Percentiles rank a stretch among this genome's conserved stretches.
Conservation (phyloP, 768 basidiomycete genomes). For the Baorangia bicolor region DNA sequence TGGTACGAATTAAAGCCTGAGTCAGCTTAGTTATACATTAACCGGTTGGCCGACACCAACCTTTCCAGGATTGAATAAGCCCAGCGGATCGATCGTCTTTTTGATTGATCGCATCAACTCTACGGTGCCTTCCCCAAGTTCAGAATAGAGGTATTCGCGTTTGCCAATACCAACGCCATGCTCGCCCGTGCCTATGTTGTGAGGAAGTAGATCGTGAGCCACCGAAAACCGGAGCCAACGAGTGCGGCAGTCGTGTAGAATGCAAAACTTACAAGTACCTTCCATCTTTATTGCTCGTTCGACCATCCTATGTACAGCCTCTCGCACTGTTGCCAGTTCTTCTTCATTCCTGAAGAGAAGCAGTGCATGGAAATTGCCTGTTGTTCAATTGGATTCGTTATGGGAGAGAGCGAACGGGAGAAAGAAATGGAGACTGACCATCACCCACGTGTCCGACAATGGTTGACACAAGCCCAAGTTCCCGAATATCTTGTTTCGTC, state of each 20-base stretch:
- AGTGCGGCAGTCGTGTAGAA: not conserved
- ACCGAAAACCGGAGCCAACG: not conserved
- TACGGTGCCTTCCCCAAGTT: slow-evolving; percentile 82
- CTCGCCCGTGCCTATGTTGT: slow-evolving; percentile 63
- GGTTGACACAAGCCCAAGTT: slow-evolving; percentile 54
- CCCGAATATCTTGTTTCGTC: slow-evolving; percentile 67
- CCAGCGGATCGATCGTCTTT: slow-evolving; percentile 65
- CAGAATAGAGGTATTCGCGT: slow-evolving; percentile 73
- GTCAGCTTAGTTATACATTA: not conserved
- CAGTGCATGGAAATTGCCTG: slow-evolving; percentile 51
- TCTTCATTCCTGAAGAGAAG: slow-evolving; percentile 59
- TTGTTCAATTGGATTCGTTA: not conserved
- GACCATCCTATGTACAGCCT: slow-evolving; percentile 60
- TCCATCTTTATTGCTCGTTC: slow-evolving; percentile 66
- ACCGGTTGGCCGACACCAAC: slow-evolving; percentile 30
- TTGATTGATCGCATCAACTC: slow-evolving; percentile 84
- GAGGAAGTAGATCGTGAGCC: not conserved
- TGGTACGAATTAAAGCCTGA: not conserved
- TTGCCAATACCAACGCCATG: slow-evolving; percentile 90
- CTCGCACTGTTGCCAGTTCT: slow-evolving; percentile 43
- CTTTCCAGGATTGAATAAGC: slow-evolving; percentile 85
- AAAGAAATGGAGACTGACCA: slow-evolving; percentile 41
- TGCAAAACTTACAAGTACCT: slow-evolving; percentile 57
- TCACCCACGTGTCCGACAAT: slow-evolving; percentile 82
- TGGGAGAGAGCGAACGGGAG: not conserved